These are phyloP conservation scores for Rhizopus microsporus DNA, from an alignment of 371 early-diverging fungal genomes.

Conservation along the genomic window DNA sequence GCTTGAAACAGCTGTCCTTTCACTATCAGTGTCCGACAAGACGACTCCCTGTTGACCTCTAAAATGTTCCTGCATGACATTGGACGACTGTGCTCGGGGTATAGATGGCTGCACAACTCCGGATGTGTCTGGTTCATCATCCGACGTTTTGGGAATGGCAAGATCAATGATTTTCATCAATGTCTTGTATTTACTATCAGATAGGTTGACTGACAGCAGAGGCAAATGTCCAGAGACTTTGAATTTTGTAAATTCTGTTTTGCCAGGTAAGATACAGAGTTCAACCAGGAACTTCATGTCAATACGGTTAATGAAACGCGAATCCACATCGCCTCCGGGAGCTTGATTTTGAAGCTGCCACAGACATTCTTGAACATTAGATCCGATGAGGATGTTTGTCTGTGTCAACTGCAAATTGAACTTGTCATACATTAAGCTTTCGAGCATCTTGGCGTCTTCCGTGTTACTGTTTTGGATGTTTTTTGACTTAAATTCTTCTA, in stretches of 20 bases:
- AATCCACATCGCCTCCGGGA: slow-evolving; percentile 25
- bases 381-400: slow-evolving; percentile 67
- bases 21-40: slow-evolving; percentile 24
- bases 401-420: slow-evolving; percentile 71
- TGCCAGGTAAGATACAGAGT: slow-evolving; percentile 74
- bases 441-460: slow-evolving; percentile 61
- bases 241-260: slow-evolving; percentile 63
- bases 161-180: slow-evolving; percentile 77
- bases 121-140: slow-evolving; percentile 14
- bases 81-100: neutral
- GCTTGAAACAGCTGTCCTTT: slow-evolving; percentile 18
- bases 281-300: slow-evolving; percentile 71
- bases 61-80: slow-evolving; percentile 21
- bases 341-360: slow-evolving; percentile 48
- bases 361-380: slow-evolving; percentile 66
- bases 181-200: slow-evolving; percentile 81
- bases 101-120: neutral
- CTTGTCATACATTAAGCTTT: slow-evolving; percentile 79
- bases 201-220: slow-evolving; percentile 72
- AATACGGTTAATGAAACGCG: slow-evolving; percentile 74
- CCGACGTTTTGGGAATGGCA: slow-evolving; percentile 41
- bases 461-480: slow-evolving; percentile 48
- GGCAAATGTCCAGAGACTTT: slow-evolving; percentile 76
- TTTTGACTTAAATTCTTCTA: slow-evolving; percentile 59
- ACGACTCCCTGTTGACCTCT: slow-evolving; percentile 25